These are phyloP conservation scores for Eustoma russellianum DNA, from an alignment of 257 asterid genomes.

Conservation along the genomic window DNA sequence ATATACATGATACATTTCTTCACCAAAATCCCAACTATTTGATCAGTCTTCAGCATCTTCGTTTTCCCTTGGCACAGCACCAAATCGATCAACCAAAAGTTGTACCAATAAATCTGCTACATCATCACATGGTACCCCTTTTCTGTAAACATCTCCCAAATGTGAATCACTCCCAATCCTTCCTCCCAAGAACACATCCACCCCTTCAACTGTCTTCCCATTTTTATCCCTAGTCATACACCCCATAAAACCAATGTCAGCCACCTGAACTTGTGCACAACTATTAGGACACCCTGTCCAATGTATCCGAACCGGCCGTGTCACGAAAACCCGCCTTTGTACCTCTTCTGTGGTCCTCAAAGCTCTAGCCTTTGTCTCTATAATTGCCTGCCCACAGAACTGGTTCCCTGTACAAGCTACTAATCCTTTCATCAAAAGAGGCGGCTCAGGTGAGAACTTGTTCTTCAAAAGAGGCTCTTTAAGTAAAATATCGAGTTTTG, in stretches of 20 bases:
- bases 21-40: too few species aligned
- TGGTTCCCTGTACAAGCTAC: conserved; percentile 98
- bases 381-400: conserved; percentile 94
- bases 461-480: conserved; percentile 51
- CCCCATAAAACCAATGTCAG: conserved; percentile 98
- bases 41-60: conserved; percentile 64
- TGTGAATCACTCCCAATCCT: conserved; percentile 90
- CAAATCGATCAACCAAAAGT: conserved; percentile 61
- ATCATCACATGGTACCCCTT: conserved; percentile 87
- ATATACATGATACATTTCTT: too few species aligned
- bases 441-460: conserved; percentile 59
- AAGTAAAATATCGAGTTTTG: conserved; percentile 47
- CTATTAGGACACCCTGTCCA: conserved; percentile 97
- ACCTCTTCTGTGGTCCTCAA: conserved; percentile 78
- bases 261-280: conserved; percentile 93
- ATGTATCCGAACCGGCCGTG: conserved; percentile 80
- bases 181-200: conserved; percentile 79
- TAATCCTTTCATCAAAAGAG: conserved; percentile 68
- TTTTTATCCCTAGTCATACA: conserved; percentile 61
- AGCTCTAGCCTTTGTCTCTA: conserved; percentile 81
- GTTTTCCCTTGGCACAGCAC: conserved; percentile 59
- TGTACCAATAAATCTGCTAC: conserved; percentile 71
- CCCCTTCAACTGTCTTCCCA: conserved; percentile 81
- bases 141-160: conserved; percentile 75
- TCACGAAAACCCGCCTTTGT: conserved; percentile 49